phyloP scores from a whole-genome alignment of 352 stramenopile species.

The Phytophthora podocarpi region DNA sequence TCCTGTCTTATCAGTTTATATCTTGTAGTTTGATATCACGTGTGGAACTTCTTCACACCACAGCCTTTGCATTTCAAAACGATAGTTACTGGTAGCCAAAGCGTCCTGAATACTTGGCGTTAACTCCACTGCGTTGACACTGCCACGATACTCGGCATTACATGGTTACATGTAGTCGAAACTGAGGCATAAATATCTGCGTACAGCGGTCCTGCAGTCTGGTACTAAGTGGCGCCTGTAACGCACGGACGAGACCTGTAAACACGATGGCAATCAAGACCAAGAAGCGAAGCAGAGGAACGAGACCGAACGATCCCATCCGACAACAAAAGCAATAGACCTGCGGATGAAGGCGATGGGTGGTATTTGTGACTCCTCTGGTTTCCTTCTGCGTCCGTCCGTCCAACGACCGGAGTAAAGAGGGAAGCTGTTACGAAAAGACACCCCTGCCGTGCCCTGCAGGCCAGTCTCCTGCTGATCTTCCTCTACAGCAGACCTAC shows the following conservation, averaged over 20 bases:
- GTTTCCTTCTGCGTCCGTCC: conserved; percentile 11
- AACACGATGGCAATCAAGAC: conserved; percentile 6
- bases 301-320: conserved; percentile 1
- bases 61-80: too few relatives aligned
- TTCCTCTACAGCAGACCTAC: conserved; percentile 32
- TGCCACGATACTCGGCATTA: too few relatives aligned
- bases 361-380: conserved; percentile 32
- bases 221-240: too few relatives aligned
- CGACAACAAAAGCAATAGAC: conserved; percentile 22
- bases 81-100: too few relatives aligned
- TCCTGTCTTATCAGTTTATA: conserved; percentile 24
- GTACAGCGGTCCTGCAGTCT: too few relatives aligned
- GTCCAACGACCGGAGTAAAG: conserved; percentile 1
- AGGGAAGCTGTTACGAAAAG: conserved; percentile 28
- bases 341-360: conserved; percentile 35
- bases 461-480: conserved; percentile 23
- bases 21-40: too few relatives aligned
- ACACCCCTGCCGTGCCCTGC: conserved; percentile 27
- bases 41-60: too few relatives aligned
- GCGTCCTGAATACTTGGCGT: too few relatives aligned
- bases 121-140: too few relatives aligned
- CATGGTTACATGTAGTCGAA: too few relatives aligned
- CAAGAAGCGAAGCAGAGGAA: conserved; percentile 4
- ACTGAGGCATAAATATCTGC: too few relatives aligned
- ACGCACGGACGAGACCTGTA: too few relatives aligned